Evolutionary conservation across 371 early-diverging fungal genomes (phyloP), one percentile per base, ranked within the genome.

Genomic region (Mucor saturninus): DNA sequence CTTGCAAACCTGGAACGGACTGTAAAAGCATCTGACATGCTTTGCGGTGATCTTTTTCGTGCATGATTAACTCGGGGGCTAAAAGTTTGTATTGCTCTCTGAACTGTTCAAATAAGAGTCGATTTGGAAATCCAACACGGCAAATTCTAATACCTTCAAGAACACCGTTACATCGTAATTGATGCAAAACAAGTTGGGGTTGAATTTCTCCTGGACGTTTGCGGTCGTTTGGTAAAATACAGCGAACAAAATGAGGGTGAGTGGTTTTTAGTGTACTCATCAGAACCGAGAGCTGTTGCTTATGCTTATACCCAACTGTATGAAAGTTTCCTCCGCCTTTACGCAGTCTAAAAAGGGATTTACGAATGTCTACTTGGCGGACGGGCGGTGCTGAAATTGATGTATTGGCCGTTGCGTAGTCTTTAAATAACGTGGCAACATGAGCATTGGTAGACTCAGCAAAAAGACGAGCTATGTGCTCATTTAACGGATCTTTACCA

Each of bases 401-500:
- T 28, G 26, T 43, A 15, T 8, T 5, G 1, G 49, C 29, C 26
- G 54, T 29, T 9, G 49, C 56, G n/a, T 46, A 38, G 29, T 59
- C 32, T 6, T 86, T 68, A 74, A 96, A 98, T 26, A 99, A 79
- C 9, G 71, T 68, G 2, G 91, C 91, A 28, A 98, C 77, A 67
- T 89, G 94, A 39, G 79, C 80, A 57, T 96, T 91, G 9, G 87
- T 77, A 8, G 97, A 96, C 15, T 83, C 86, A 30, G 95, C 95
- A 43, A 99, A 76, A 29, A 98, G 79, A 5, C 91, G 80, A 1
- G 97, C 94, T 40, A 99, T 83, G 73, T 94, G 95, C 65, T 98
- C 99, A 76, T 98, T 98, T 50, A 98, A 83, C n/a, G 99, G 97
- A 71, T 99, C 99, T 79, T 98, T 99, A 89, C 99, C 99, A 84